phyloP scores from a whole-genome alignment of 2,329 filamentous ascomycete species.

The Fonsecaea pedrosoi region DNA sequence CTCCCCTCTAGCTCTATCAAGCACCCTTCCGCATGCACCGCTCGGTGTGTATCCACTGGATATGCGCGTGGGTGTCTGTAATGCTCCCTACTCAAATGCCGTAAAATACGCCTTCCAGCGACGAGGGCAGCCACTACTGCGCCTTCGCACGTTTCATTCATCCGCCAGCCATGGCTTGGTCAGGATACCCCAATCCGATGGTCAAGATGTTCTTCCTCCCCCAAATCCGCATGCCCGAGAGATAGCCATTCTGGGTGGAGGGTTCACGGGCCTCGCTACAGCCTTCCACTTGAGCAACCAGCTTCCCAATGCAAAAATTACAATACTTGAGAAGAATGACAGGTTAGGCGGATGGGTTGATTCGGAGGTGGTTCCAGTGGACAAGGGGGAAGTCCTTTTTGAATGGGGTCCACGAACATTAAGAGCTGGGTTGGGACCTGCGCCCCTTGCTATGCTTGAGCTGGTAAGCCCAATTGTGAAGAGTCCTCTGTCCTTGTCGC shows the following conservation, averaged over 20 bases:
- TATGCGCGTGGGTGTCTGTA: slow-evolving; percentile 38
- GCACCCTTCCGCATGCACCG: slow-evolving; percentile 22
- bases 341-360: slow-evolving; percentile 84
- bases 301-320: slow-evolving; percentile 73
- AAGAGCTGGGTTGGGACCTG: slow-evolving; percentile 58
- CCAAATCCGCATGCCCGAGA: slow-evolving; percentile 45
- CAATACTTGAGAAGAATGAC: slow-evolving; percentile 75
- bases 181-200: neutral
- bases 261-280: slow-evolving; percentile 79
- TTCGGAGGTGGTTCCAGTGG: slow-evolving; percentile 67
- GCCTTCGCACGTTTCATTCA: slow-evolving; percentile 12
- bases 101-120: slow-evolving; percentile 31
- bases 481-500: neutral
- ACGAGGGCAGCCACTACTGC: slow-evolving; percentile 56
- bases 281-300: slow-evolving; percentile 77
- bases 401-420: slow-evolving; percentile 85
- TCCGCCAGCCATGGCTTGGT: slow-evolving; percentile 15
- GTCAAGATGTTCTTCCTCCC: slow-evolving; percentile 2
- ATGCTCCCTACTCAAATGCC: slow-evolving; percentile 32
- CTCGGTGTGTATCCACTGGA: slow-evolving; percentile 35
- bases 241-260: slow-evolving; percentile 77
- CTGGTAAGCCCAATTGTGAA: slow-evolving; percentile 61
- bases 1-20: neutral
- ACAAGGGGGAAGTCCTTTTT: slow-evolving; percentile 71
- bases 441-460: slow-evolving; percentile 71